phyloP scores from a whole-genome alignment of 371 early-diverging fungal species.

The Syncephalis fuscata region DNA sequence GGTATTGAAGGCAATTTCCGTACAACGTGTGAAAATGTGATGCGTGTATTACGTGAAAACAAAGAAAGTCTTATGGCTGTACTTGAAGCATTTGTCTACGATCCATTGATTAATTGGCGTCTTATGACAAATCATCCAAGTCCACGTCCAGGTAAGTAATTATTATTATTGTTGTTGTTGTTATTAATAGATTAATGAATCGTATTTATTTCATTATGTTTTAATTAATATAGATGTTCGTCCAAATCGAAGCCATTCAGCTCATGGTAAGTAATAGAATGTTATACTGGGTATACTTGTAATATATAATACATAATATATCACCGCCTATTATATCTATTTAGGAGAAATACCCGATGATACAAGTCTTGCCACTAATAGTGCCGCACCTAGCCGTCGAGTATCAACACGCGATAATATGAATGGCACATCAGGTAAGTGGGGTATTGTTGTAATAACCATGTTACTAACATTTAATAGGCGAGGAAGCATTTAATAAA shows the following conservation, averaged over 20 bases:
- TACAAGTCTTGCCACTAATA: constrained; percentile 1
- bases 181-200: no score
- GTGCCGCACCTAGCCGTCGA: not conserved
- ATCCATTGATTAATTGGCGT: constrained; percentile 94
- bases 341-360: constrained; percentile 1
- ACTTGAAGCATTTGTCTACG: constrained; percentile 94
- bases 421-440: not conserved
- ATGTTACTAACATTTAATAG: not conserved
- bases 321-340: not conserved
- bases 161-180: no score
- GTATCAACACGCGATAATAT: not conserved
- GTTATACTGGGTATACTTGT: no score
- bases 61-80: constrained; percentile 97
- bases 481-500: constrained; percentile 4
- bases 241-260: not conserved
- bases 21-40: constrained; percentile 89
- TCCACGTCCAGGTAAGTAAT: constrained; percentile 7
- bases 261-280: not conserved
- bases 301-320: not conserved
- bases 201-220: no score
- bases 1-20: constrained; percentile 94
- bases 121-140: constrained; percentile 20
- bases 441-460: no score
- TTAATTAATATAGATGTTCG: not conserved
- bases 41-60: constrained; percentile 90